A percentile compares a stretch with the other conserved stretches of the same genome.
These are phyloP conservation scores for Penicillium canariense DNA, from an alignment of 495 filamentous ascomycete genomes.

Conservation along the genomic window DNA sequence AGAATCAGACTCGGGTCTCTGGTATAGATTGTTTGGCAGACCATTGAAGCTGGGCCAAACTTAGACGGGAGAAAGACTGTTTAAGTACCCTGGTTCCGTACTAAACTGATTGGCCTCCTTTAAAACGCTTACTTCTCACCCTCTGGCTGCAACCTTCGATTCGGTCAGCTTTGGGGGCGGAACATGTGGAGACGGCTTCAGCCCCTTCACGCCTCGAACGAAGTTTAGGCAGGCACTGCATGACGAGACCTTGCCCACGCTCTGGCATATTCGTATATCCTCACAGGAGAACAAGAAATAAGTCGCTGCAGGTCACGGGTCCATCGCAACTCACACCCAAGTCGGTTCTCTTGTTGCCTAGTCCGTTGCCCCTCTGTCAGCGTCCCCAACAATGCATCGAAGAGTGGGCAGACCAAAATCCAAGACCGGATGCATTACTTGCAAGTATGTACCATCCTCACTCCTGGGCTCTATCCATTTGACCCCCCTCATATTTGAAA, in stretches of 20 bases:
- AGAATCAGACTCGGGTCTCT: too few relatives aligned
- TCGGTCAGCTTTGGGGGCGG: neutral
- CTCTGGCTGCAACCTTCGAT: neutral
- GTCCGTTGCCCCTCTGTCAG: neutral
- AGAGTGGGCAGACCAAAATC: slow-evolving; percentile 8
- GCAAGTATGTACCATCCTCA: slow-evolving; percentile 16
- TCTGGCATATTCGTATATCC: neutral
- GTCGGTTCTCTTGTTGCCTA: neutral
- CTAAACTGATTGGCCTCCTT: too few relatives aligned
- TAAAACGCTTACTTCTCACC: too few relatives aligned
- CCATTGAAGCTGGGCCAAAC: too few relatives aligned
- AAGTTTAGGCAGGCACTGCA: neutral
- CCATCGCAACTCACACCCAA: neutral
- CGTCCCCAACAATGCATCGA: neutral
- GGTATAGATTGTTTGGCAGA: too few relatives aligned
- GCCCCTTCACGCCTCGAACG: neutral
- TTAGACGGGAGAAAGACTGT: too few relatives aligned
- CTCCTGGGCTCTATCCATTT: slow-evolving; percentile 13
- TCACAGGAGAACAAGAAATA: neutral
- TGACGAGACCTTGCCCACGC: neutral
- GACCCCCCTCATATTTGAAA: neutral
- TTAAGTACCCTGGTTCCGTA: too few relatives aligned
- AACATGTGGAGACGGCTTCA: neutral
- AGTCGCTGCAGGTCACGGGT: neutral
- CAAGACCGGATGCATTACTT: slow-evolving; percentile 13